Conservation (phyloP, 345 rosid species). For the Noccaea bulbosa region DNA sequence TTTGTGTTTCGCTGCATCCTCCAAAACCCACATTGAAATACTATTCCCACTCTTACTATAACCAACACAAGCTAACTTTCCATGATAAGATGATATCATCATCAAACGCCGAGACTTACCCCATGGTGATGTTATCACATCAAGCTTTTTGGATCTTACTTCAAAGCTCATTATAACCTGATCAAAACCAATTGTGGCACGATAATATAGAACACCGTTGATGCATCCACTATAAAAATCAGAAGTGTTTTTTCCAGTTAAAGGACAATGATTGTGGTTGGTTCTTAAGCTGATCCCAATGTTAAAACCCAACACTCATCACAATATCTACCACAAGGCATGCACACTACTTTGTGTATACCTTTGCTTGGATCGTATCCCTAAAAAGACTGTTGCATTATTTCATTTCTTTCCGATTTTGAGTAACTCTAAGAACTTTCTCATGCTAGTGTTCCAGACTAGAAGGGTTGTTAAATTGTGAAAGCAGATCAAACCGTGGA, state of each 20-base stretch:
- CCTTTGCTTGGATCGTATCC: slow-evolving; percentile 5
- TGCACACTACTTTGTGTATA: slow-evolving; percentile 24
- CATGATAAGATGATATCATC: slow-evolving; percentile 18
- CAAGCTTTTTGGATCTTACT: background rate
- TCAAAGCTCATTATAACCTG: background rate
- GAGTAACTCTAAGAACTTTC: background rate
- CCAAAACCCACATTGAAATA: slow-evolving; percentile 9
- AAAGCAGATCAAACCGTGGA: slow-evolving; percentile 21
- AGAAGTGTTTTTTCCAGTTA: fast-evolving
- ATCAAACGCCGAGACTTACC: background rate
- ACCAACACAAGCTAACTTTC: slow-evolving; percentile 25
- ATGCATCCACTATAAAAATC: background rate
- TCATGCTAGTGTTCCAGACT: slow-evolving; percentile 19
- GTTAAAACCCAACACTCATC: slow-evolving; percentile 5
- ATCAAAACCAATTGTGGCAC: background rate
- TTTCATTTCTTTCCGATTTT: background rate
- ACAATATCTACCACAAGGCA: background rate
- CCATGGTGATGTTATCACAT: background rate
- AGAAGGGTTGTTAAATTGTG: background rate
- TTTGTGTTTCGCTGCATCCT: background rate
- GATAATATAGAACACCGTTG: slow-evolving; percentile 11
- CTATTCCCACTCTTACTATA: background rate
- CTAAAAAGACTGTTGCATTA: background rate
- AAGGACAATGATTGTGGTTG: background rate
- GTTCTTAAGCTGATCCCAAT: background rate